A percentile compares a stretch with the other conserved stretches of the same genome.
Conservation (phyloP, 805 yeast species). For the Priceomyces fermenticarens region DNA sequence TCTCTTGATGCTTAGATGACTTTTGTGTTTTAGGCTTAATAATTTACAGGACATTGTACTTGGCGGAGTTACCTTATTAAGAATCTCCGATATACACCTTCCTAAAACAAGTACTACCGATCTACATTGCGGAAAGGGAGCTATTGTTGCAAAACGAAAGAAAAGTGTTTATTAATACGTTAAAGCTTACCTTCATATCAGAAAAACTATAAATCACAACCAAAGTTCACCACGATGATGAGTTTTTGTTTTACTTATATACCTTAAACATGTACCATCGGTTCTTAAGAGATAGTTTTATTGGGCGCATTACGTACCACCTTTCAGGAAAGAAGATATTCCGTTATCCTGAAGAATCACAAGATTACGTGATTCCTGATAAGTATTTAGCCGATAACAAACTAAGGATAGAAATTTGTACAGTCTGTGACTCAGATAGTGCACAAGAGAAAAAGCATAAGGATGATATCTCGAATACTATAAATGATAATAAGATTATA, state of each 20-base stretch:
- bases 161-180: too few relatives aligned
- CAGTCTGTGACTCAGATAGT: too few relatives aligned
- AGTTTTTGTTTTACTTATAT: constrained; percentile 5
- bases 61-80: too few relatives aligned
- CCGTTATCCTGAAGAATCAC: constrained; percentile 15
- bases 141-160: background rate
- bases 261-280: constrained; percentile 1
- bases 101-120: constrained; percentile 11
- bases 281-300: constrained; percentile 28
- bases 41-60: too few relatives aligned
- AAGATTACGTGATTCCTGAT: constrained; percentile 20
- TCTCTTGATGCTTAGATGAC: too few relatives aligned
- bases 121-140: background rate
- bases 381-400: constrained; percentile 12
- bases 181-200: too few relatives aligned
- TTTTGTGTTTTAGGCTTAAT: too few relatives aligned
- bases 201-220: too few relatives aligned
- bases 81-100: too few relatives aligned
- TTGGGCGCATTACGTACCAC: constrained; percentile 27
- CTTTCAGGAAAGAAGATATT: constrained; percentile 19
- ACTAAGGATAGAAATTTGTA: too few relatives aligned
- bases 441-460: background rate
- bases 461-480: background rate
- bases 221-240: too few relatives aligned
- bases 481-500: constrained; percentile 4